Evolutionary conservation across 805 yeast genomes (phyloP), one percentile per base, ranked within the genome.

Genomic region (Yamadazyma sp.): DNA sequence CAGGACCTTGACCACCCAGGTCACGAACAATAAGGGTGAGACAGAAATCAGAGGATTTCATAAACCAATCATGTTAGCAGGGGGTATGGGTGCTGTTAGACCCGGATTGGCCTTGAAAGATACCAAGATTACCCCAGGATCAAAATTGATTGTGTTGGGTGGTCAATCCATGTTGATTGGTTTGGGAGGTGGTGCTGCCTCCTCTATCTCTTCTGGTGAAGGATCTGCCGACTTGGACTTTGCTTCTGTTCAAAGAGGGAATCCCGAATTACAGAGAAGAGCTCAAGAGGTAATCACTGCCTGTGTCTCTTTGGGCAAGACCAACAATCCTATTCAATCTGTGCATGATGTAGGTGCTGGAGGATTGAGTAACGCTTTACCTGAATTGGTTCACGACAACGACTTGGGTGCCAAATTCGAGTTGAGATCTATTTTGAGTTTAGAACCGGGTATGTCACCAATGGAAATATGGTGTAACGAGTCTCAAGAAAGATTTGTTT

Each of bases 391-490:
- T 17, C 97, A 93, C 57, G 99, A 93, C 62, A 93, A 93, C 60
- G 93, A 85, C 48, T 75, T 93, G 46, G 99, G 99, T 60, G 99
- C 96, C 19, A 73, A 61, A 47, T 93, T 93, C 47, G 96, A 93
- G 63, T 74, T 93, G 48, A 80, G 99, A 65, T 84, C 90, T 39
- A 83, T 93, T 40, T 77, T 95, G 40, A 82, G 89, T 24, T 75
- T 89, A 48, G 99, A 93, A 63, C 95, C 96, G 33, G 95, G 97
- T 41, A 88, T 93, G 97, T 91, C 98, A 4, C 98, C 99, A 39
- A 87, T 93, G 95, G 99, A 93, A 70, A 88, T 93, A 47, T 93
- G 99, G 99, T 93, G 99, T 77, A 91, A 95, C 54, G 99, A 93
- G 67, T 93, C 98, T 2, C 99, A 93, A 69, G 99, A 93, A 65